Conservation (phyloP, 306 rosid genomes). For the Prunus salicina region DNA sequence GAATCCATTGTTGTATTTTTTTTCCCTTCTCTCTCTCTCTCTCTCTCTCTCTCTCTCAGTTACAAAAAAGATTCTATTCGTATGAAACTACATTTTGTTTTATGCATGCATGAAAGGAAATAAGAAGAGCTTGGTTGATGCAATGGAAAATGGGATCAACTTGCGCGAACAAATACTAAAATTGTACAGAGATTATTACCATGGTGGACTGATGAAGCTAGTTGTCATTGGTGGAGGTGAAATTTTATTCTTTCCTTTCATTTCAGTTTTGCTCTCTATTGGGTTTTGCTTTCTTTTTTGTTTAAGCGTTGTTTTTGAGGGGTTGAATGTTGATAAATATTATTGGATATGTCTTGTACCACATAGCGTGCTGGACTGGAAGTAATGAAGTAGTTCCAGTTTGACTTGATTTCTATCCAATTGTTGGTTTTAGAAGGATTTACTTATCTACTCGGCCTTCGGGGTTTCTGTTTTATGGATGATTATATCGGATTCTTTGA, state of each 20-base stretch:
- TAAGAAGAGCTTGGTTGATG: constrained; percentile 91
- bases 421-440: background rate
- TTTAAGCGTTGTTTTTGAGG: constrained; percentile 6
- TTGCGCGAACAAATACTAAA: constrained; percentile 71
- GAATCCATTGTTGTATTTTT: background rate
- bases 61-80: constrained; percentile 3
- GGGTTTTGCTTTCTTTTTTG: background rate
- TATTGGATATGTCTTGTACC: background rate
- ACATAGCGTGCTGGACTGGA: background rate
- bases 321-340: background rate
- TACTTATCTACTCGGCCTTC: background rate
- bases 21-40: too few relatives aligned
- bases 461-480: background rate
- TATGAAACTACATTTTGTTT: constrained; percentile 5
- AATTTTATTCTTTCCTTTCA: constrained; percentile 19
- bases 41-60: too few relatives aligned
- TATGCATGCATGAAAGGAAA: constrained; percentile 56
- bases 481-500: constrained; percentile 4
- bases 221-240: constrained; percentile 98
- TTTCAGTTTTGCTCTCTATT: background rate
- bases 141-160: constrained; percentile 85
- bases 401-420: background rate
- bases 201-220: constrained; percentile 97
- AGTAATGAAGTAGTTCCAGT: background rate
- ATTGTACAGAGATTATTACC: constrained; percentile 69